These are phyloP conservation scores for Hippophae rhamnoides DNA, from an alignment of 306 rosid genomes.

Conservation along the genomic window DNA sequence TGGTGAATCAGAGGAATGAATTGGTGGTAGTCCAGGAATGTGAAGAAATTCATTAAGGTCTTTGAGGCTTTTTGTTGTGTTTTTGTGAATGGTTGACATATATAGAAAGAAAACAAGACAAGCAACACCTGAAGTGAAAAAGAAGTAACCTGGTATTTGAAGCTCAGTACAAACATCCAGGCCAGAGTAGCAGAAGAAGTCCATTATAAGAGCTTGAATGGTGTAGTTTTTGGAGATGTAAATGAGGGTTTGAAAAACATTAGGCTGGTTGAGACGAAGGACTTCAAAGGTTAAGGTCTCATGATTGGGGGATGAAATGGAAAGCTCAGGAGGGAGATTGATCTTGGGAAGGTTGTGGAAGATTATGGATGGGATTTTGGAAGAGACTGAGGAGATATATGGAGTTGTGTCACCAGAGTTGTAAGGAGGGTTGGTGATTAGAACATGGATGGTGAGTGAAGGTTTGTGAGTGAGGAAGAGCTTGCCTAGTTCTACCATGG, in stretches of 20 bases:
- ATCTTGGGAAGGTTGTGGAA: slow-evolving; percentile 28
- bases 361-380: slow-evolving; percentile 17
- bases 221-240: slow-evolving; percentile 8
- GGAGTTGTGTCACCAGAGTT: slow-evolving; percentile 15
- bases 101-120: slow-evolving; percentile 5
- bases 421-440: slow-evolving; percentile 32
- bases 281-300: slow-evolving; percentile 20
- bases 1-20: slow-evolving; percentile 11
- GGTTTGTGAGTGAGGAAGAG: slow-evolving; percentile 21
- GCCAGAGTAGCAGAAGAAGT: slow-evolving; percentile 24
- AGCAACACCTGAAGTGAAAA: slow-evolving; percentile 26
- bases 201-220: slow-evolving; percentile 28
- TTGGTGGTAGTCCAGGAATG: slow-evolving; percentile 20
- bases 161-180: slow-evolving; percentile 18
- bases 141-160: slow-evolving; percentile 28
- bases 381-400: slow-evolving; percentile 26
- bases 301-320: slow-evolving; percentile 7
- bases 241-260: slow-evolving; percentile 8
- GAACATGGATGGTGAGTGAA: slow-evolving; percentile 28
- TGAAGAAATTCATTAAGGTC: slow-evolving; percentile 7
- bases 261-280: slow-evolving; percentile 9
- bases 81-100: slow-evolving; percentile 12
- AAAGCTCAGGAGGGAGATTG: slow-evolving; percentile 14
- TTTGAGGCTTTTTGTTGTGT: slow-evolving; percentile 8
- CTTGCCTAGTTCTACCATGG: slow-evolving; percentile 33